Base-by-base conservation (phyloP, 805 yeast species). In the Metschnikowia bowlesiae region DNA sequence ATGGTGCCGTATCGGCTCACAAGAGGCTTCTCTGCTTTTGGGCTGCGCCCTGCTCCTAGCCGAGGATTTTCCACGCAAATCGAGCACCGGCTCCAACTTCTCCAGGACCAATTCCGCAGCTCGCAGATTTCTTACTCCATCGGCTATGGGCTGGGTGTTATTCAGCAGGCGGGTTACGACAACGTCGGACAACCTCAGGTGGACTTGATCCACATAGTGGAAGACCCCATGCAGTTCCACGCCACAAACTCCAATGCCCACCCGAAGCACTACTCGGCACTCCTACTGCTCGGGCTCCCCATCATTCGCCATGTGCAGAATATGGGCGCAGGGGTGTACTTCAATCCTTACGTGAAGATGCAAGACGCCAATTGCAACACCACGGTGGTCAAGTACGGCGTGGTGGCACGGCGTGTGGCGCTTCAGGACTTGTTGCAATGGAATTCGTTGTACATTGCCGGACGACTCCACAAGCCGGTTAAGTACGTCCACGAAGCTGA, bases 61-160 rank as follows among this genome's bases (percentile, higher is more conserved):
- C 38, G 11, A n/a, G 26, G 14, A 5, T 8, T 35, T 7, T n/a
- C 13, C 26, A 9, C 26, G 6, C 42, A 29, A 9, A 41, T 40
- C 18, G 50, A 47, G 30, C 40, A 26, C 18, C 34, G 47, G 18
- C 58, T 56, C 44, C 36, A 36, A 18, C 45, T 33, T 32, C 48
- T 56, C 14, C 49, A 46, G 13, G 30, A 31, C 33, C 44, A 49
- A 10, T 56, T 56, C 35, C n/a, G 22, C 32, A 16, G 35, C 16
- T 85, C 92, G 1, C 91, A 94, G 0, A 79, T 89, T 11, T 72
- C 82, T 48, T 87, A 81, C 59, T 84, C 96, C 0, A 87, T 92
- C 68, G 99, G 97, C 0, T 92, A 92, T 66, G 99, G 99, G 2
- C 87, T 96, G 7, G 96, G 96, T 4, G 96, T 94, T 1, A 87